These are phyloP conservation scores for Pyrenophora seminiperda DNA, from an alignment of 2,329 filamentous ascomycete genomes.

Conservation along the genomic window DNA sequence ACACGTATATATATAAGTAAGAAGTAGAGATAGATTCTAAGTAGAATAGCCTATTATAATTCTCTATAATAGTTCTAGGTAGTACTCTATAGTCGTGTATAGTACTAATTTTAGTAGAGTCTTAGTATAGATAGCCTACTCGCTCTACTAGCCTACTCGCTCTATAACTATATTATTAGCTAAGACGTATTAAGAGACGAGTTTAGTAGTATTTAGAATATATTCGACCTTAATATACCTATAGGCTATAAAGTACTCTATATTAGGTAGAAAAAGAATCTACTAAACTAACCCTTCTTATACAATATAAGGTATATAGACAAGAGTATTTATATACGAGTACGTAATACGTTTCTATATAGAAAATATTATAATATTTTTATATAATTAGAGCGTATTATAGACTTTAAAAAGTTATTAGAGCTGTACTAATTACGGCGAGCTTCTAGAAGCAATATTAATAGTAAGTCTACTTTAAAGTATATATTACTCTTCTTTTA, in stretches of 20 bases:
- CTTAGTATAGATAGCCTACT: no score
- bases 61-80: no score
- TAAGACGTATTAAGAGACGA: slow-evolving; percentile 16
- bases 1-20: no score
- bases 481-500: slow-evolving; percentile 1
- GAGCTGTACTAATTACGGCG: slow-evolving; percentile 22
- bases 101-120: no score
- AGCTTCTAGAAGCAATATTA: slow-evolving; percentile 25
- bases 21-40: no score
- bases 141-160: no score
- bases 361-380: slow-evolving; percentile 24
- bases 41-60: no score
- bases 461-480: slow-evolving; percentile 20
- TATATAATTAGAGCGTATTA: slow-evolving; percentile 20
- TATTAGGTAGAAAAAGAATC: slow-evolving; percentile 22
- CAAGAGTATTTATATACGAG: slow-evolving; percentile 11
- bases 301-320: slow-evolving; percentile 16
- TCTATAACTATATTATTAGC: no score
- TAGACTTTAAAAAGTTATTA: slow-evolving; percentile 19
- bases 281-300: slow-evolving; percentile 24
- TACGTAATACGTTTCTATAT: slow-evolving; percentile 19
- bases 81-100: no score
- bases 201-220: slow-evolving; percentile 21
- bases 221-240: slow-evolving; percentile 26
- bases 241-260: slow-evolving; percentile 17